A percentile compares a stretch with the other conserved stretches of the same genome.
These are phyloP conservation scores for Camellia sinensis DNA, from an alignment of 148 eudicot species.

Conservation along the genomic window DNA sequence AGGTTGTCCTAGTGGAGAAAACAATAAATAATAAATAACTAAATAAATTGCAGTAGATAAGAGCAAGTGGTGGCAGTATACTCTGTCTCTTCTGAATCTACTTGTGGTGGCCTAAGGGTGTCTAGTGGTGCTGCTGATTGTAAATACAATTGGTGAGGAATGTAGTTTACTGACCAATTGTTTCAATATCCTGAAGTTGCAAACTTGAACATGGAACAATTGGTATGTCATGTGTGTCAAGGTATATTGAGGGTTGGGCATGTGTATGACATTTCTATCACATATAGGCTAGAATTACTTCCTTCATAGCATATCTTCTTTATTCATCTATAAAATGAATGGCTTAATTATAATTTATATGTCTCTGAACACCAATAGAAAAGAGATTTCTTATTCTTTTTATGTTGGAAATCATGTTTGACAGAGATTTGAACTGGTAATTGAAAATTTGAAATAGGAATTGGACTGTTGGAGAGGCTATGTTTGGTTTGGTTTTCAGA, in stretches of 20 bases:
- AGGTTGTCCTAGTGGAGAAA: too few species aligned
- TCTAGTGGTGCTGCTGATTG: background rate
- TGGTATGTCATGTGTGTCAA: background rate
- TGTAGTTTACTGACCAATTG: background rate
- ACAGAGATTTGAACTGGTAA: too few species aligned
- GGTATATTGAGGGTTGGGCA: background rate
- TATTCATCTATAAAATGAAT: too few species aligned
- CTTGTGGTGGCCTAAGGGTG: background rate
- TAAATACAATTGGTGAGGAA: background rate
- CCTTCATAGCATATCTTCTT: too few species aligned
- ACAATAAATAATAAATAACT: too few species aligned
- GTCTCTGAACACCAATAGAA: too few species aligned
- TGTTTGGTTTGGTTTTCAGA: too few species aligned
- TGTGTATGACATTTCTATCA: background rate
- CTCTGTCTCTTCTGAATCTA: background rate
- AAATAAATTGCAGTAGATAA: background rate
- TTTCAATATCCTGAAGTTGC: background rate
- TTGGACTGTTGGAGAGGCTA: too few species aligned
- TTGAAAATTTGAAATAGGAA: too few species aligned
- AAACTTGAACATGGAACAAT: background rate
- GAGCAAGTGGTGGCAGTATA: background rate
- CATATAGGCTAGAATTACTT: background rate
- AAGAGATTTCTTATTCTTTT: too few species aligned
- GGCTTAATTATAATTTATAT: too few species aligned
- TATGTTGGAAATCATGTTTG: too few species aligned